Evolutionary conservation across 2,329 filamentous ascomycete species (phyloP).

Genomic region (Penicillium sp.): DNA sequence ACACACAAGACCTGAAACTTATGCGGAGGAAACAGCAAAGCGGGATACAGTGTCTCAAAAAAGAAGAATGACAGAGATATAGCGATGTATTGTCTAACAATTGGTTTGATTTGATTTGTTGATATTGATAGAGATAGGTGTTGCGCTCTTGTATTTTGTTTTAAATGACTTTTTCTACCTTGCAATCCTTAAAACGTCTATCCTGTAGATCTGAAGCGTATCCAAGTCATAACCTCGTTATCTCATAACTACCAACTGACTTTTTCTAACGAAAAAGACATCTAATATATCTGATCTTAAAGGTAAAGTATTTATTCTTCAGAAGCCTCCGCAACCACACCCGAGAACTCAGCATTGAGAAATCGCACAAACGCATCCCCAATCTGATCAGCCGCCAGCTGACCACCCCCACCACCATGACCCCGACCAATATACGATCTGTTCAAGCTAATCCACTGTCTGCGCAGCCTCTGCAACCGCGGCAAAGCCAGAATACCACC

Average conservation of each 20-base stretch:
- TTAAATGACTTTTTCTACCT: not conserved
- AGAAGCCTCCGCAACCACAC: slow-evolving; percentile 18
- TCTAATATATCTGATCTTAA: not conserved
- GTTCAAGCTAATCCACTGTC: slow-evolving; percentile 50
- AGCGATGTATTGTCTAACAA: not conserved
- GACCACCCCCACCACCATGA: slow-evolving; percentile 35
- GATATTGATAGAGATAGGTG: slow-evolving; percentile 4
- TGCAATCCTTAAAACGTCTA: not conserved
- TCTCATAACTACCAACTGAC: not conserved
- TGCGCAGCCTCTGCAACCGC: slow-evolving; percentile 42
- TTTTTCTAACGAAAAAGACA: not conserved
- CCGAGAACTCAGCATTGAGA: slow-evolving; percentile 45
- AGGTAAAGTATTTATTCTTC: slow-evolving; percentile 4
- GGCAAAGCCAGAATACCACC: slow-evolving; percentile 43
- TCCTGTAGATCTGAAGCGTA: not conserved
- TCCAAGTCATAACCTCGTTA: slow-evolving; percentile 7
- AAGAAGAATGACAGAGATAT: slow-evolving; percentile 4
- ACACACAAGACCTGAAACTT: slow-evolving; percentile 3
- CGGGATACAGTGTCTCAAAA: slow-evolving; percentile 3
- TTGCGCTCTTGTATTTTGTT: not conserved
- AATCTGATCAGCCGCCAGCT: slow-evolving; percentile 35
- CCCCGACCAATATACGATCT: slow-evolving; percentile 39
- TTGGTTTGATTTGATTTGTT: slow-evolving; percentile 5
- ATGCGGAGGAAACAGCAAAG: slow-evolving; percentile 5
- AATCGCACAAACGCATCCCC: slow-evolving; percentile 48